Base-by-base conservation (phyloP, 139 green algal genomes). In the Chlamydomonas urium region DNA sequence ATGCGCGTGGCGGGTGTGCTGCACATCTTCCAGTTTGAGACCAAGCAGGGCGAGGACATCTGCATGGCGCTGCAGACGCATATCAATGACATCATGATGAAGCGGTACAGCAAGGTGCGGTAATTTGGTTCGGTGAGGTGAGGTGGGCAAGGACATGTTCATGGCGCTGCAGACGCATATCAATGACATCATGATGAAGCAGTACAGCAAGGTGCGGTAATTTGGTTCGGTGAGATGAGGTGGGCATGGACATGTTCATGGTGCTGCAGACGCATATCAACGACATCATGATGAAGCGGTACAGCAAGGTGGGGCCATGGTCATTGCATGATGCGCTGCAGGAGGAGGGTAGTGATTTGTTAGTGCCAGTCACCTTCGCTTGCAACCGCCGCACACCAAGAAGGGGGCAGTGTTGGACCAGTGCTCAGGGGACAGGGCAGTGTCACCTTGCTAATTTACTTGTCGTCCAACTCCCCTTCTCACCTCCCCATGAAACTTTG, bases 51-150 rank as follows among this genome's bases (percentile, higher is more conserved):
- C 28, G 94, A 98, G 81, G 93, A 98, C 75, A 97, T 99, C 71
- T 98, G 94, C 89, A 91, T 97, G 84, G 93, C 93, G 47, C 83
- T 99, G 77, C 93, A 98, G 82, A 97, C 93, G 8, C 94, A 99
- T 85, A 99, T 99, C 87, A 97, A 97, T 74, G 94, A 98, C 82
- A 94, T 97, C 74, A 96, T 97, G 91, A 93, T 94, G 87, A 96
- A 94, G 79, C 37, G 83, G 35, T 80, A 80, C 73, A 73, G 56
- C 10, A 71, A 67, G 60, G 60, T 45, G 17, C 17, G n/a, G 42
- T 53, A 17, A 10, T 10, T 53, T 10, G 10, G 42, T 53, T 10
- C 17, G 42, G 14, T 10, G 10, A 17, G 10, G 42, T 53, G 42
- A 80, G 31, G 85, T 96, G 77, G 94, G 94, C 28, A 93, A 98